Evolutionary conservation across 2,329 filamentous ascomycete species (phyloP).

Genomic region (Ascochyta lentis): DNA sequence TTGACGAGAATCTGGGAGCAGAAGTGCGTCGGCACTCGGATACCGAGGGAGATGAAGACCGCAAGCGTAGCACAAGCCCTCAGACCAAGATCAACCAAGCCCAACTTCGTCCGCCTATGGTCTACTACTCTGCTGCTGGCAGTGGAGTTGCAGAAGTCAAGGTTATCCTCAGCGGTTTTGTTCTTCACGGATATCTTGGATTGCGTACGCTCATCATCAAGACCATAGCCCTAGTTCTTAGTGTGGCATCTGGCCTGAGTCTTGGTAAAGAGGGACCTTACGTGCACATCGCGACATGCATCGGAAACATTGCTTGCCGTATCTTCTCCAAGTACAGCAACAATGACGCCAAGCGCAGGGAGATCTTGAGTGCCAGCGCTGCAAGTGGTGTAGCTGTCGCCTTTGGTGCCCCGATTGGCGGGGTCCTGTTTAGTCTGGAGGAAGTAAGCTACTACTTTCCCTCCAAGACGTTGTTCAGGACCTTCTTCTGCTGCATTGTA

Average conservation of each 20-base stretch:
- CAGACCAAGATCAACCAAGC: conserved; percentile 51
- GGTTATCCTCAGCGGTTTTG: conserved; percentile 97
- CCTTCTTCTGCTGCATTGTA: conserved; percentile 97
- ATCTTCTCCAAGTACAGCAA: conserved; percentile 92
- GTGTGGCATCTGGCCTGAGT: conserved; percentile 90
- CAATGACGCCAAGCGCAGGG: conserved; percentile 92
- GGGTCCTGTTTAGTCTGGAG: conserved; percentile 90
- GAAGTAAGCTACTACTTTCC: conserved; percentile 98
- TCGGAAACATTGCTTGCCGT: conserved; percentile 93
- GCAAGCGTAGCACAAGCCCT: conserved; percentile 51
- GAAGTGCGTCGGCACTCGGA: conserved; percentile 47
- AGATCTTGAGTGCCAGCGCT: conserved; percentile 90
- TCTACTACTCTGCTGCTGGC: conserved; percentile 94
- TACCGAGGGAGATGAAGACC: conserved; percentile 54
- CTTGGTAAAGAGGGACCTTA: conserved; percentile 93
- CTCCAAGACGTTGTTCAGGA: conserved; percentile 94
- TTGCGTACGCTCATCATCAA: conserved; percentile 87
- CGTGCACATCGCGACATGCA: conserved; percentile 95
- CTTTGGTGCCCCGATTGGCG: conserved; percentile 88
- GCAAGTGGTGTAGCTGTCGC: conserved; percentile 92
- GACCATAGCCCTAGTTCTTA: conserved; percentile 80
- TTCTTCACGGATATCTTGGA: conserved; percentile 93
- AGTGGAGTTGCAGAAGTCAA: conserved; percentile 97
- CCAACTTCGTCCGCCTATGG: conserved; percentile 69
- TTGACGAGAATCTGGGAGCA: conserved; percentile 91